A percentile compares a stretch with the other conserved stretches of the same genome.
These are phyloP conservation scores for Diaporthe citri DNA, from an alignment of 2,329 filamentous ascomycete species.

Conservation along the genomic window DNA sequence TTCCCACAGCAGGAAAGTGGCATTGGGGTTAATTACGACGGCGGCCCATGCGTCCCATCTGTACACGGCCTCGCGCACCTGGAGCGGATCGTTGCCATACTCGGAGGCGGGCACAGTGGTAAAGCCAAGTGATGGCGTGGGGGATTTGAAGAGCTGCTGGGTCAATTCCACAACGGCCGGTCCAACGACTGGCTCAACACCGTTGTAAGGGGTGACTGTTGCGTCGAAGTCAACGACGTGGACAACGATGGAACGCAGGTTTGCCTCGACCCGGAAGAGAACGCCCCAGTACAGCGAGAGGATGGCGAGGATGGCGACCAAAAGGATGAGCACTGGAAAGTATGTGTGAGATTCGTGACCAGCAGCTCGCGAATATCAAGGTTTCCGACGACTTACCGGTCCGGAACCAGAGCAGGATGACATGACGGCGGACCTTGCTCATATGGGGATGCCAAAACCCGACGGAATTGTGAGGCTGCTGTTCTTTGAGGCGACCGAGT, in stretches of 20 bases:
- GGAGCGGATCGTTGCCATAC: conserved; percentile 67
- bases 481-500: conserved; percentile 9
- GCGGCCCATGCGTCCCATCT: conserved; percentile 71
- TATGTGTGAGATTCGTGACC: neutral
- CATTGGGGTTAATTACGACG: conserved; percentile 73
- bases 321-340: conserved; percentile 60
- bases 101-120: conserved; percentile 59
- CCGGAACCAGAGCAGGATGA: conserved; percentile 45
- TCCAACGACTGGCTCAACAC: conserved; percentile 66
- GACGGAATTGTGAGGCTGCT: conserved; percentile 50
- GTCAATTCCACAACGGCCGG: conserved; percentile 62
- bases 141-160: conserved; percentile 55
- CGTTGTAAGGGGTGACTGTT: conserved; percentile 62
- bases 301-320: conserved; percentile 66
- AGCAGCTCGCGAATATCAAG: neutral
- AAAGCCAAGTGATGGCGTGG: conserved; percentile 62
- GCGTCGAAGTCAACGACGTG: conserved; percentile 75
- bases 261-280: conserved; percentile 63
- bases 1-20: conserved; percentile 67
- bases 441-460: conserved; percentile 59
- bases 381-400: conserved; percentile 42
- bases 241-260: conserved; percentile 62
- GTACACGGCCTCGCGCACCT: conserved; percentile 70
- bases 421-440: conserved; percentile 46
- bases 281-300: conserved; percentile 73